Evolutionary conservation across 108 stramenopile genomes (phyloP), one percentile per base, ranked within the genome.

Genomic region (Cyclotella baltica): DNA sequence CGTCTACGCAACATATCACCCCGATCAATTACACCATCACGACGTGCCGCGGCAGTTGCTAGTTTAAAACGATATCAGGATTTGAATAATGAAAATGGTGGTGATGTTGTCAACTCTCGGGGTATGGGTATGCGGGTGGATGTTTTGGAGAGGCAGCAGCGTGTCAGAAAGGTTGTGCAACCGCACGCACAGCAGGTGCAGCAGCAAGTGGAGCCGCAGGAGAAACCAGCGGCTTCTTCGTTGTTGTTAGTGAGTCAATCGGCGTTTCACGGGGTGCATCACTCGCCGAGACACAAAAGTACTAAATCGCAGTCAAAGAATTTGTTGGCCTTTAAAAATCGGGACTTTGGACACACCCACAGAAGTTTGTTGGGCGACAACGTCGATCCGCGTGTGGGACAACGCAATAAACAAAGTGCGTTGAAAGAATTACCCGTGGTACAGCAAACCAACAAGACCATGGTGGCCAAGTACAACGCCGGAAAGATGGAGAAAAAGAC

Each of bases 341-440:
- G 33, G 34, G 59, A 61, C 33, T 61, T 61, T 61, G 59, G 59
- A 11, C 31, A 61, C 15, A 61, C 31, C 33, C 13, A 34, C 1
- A 18, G 59, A 31, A 33, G 59, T 16, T n/a, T 61, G 13, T 34
- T 61, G 33, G 15, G n/a, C n/a, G n/a, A n/a, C n/a, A n/a, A n/a
- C n/a, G n/a, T n/a, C n/a, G n/a, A n/a, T n/a, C n/a, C n/a, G n/a
- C n/a, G n/a, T n/a, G n/a, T n/a, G n/a, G n/a, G n/a, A n/a, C n/a
- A n/a, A n/a, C n/a, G n/a, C 59, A 4, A 34, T 16, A 34, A 15
- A 4, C 34, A 22, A 61, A 16, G 1, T 22, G 15, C 59, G 30
- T n/a, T n/a, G n/a, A n/a, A n/a, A n/a, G n/a, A n/a, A n/a, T n/a
- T n/a, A n/a, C n/a, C n/a, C n/a, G n/a, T n/a, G n/a, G n/a, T n/a